Conservation (phyloP, 352 stramenopile species). For the Discostella stelligera region DNA sequence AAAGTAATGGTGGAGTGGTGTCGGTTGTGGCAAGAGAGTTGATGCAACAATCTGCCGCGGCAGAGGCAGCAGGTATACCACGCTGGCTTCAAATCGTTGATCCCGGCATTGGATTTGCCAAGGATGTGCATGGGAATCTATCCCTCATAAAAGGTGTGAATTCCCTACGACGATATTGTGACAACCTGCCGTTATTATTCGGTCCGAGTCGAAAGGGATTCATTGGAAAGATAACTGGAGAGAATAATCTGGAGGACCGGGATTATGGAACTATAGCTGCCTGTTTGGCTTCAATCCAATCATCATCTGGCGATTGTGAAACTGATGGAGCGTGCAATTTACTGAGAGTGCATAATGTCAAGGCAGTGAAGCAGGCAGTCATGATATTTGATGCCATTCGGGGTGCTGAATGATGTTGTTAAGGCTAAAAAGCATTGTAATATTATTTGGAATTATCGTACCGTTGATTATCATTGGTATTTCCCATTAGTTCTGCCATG, state of each 20-base stretch:
- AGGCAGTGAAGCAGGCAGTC: constrained; percentile 87
- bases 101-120: constrained; percentile 97
- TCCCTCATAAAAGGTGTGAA: constrained; percentile 86
- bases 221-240: constrained; percentile 90
- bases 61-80: constrained; percentile 87
- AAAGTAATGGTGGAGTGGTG: constrained; percentile 87
- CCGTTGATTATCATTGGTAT: too few species aligned
- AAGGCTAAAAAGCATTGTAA: too few species aligned
- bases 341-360: constrained; percentile 94
- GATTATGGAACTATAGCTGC: constrained; percentile 91
- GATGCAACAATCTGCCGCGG: constrained; percentile 79
- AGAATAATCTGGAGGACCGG: constrained; percentile 85
- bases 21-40: constrained; percentile 86
- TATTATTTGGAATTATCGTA: too few species aligned
- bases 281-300: constrained; percentile 84
- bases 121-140: constrained; percentile 90
- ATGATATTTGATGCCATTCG: constrained; percentile 90
- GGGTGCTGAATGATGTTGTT: too few species aligned
- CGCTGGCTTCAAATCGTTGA: constrained; percentile 95
- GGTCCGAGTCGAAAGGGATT: constrained; percentile 97
- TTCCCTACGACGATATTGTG: constrained; percentile 49
- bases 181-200: constrained; percentile 82
- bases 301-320: constrained; percentile 34
- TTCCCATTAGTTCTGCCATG: too few species aligned
- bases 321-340: constrained; percentile 78